Percentiles rank a stretch among this genome's conserved stretches.
Conservation (phyloP, 2,329 filamentous ascomycete species). For the Microsporum audouinii region DNA sequence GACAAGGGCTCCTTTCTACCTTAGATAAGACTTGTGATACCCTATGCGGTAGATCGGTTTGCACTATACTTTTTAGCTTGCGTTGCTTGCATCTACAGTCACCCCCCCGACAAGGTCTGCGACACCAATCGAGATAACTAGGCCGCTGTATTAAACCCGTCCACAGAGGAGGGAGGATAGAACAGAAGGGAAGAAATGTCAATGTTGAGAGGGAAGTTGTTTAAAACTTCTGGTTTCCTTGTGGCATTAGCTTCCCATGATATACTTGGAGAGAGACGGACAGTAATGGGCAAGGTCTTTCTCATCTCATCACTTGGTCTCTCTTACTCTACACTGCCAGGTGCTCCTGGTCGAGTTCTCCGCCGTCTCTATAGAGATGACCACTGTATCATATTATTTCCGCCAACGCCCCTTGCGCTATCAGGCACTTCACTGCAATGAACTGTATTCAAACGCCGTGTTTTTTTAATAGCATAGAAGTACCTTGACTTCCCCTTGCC, state of each 20-base stretch:
- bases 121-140: not conserved
- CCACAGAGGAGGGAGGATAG: not conserved
- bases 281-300: not conserved
- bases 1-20: not conserved
- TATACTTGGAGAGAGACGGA: not conserved
- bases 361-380: not conserved
- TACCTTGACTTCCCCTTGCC: not conserved
- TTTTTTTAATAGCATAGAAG: not conserved
- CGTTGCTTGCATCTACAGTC: not conserved
- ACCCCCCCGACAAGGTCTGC: not conserved
- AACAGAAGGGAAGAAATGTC: not conserved
- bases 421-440: not conserved
- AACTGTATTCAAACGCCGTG: not conserved
- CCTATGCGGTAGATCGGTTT: not conserved
- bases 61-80: not conserved
- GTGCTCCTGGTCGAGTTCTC: not conserved
- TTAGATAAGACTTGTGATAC: not conserved
- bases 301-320: not conserved
- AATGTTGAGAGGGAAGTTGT: not conserved
- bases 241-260: not conserved
- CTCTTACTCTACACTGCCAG: not conserved
- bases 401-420: not conserved
- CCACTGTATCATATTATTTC: not conserved
- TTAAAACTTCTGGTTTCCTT: not conserved
- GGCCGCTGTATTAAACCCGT: not conserved